A percentile compares a stretch with the other conserved stretches of the same genome.
Evolutionary conservation across 192 early-diverging fungal species (phyloP).

Genomic region (Coemansia sp.): DNA sequence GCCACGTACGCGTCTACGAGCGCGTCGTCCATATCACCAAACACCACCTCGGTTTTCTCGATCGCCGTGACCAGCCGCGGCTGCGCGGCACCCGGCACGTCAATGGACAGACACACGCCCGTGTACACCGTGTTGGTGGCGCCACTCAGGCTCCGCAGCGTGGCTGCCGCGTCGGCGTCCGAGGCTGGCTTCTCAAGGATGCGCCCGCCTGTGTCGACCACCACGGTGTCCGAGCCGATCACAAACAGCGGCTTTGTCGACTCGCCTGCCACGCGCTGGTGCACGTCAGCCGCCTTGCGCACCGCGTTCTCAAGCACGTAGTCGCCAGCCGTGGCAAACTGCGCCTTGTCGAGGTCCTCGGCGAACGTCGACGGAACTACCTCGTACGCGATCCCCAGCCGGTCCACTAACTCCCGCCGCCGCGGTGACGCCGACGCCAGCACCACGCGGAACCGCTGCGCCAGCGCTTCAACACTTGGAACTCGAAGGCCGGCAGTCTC

Average conservation of each 20-base stretch:
- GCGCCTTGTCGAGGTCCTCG: conserved; percentile 71
- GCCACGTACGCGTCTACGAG: conserved; percentile 61
- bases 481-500: conserved; percentile 1
- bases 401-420: conserved; percentile 67
- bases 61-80: conserved; percentile 11
- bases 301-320: conserved; percentile 71
- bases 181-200: conserved; percentile 83
- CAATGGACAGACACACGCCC: conserved; percentile 58
- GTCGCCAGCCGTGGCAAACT: conserved; percentile 53
- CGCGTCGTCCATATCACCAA: conserved; percentile 59
- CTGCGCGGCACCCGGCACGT: background rate
- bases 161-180: conserved; percentile 55
- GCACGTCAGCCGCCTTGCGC: conserved; percentile 69
- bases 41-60: conserved; percentile 67
- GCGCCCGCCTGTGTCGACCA: conserved; percentile 51
- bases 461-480: conserved; percentile 20
- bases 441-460: conserved; percentile 52
- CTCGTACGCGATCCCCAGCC: conserved; percentile 54
- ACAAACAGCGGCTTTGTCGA: conserved; percentile 55
- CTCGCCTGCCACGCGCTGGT: conserved; percentile 43
- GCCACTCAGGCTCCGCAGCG: conserved; percentile 59
- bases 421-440: conserved; percentile 80
- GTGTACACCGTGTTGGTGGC: conserved; percentile 71
- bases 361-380: conserved; percentile 70
- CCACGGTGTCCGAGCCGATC: conserved; percentile 83